These are phyloP conservation scores for Warburgia ugandensis DNA, from an alignment of 164 flowering plant genomes.

Conservation along the genomic window DNA sequence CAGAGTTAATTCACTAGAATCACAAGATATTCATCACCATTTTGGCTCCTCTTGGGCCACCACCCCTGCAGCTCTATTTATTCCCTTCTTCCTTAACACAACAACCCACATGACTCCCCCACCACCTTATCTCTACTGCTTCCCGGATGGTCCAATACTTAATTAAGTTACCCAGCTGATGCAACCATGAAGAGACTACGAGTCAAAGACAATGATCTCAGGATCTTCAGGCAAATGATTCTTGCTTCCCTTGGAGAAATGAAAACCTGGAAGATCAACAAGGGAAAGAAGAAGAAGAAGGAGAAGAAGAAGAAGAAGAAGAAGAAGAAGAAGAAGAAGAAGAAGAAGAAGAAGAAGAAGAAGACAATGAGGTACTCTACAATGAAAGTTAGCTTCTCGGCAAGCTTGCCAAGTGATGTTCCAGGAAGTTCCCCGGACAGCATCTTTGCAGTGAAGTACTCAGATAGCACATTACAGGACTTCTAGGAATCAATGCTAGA, in stretches of 20 bases:
- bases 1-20: too few species aligned
- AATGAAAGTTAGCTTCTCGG: constrained; percentile 34
- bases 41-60: background rate
- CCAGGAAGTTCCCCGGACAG: constrained; percentile 29
- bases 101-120: background rate
- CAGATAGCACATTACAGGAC: constrained; percentile 29
- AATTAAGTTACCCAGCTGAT: constrained; percentile 2
- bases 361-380: constrained; percentile 4
- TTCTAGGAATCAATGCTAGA: constrained; percentile 37
- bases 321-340: too few species aligned
- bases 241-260: too few species aligned
- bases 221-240: too few species aligned
- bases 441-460: constrained; percentile 37
- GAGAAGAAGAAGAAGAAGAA: too few species aligned
- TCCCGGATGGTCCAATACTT: too few species aligned
- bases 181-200: background rate
- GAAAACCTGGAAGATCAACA: too few species aligned
- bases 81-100: constrained; percentile 7
- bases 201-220: too few species aligned
- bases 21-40: background rate
- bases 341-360: constrained; percentile 14
- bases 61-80: constrained; percentile 2
- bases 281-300: too few species aligned
- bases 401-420: constrained; percentile 38
- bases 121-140: constrained; percentile 1